Conservation (phyloP, 2,329 filamentous ascomycete genomes). For the Fonsecaea monophora region DNA sequence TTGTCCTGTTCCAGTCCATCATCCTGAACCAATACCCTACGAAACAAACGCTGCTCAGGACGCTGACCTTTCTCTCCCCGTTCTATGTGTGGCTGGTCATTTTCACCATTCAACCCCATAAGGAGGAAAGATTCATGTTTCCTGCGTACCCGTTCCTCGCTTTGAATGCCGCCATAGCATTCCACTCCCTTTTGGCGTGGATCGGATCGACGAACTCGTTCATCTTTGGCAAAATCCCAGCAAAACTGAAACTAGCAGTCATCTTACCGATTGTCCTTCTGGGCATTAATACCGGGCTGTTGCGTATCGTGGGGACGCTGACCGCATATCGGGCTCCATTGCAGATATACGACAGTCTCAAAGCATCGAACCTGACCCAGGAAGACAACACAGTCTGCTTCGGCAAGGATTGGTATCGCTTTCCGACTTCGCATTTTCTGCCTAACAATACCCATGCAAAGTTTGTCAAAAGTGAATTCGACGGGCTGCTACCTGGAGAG, state of each 20-base stretch:
- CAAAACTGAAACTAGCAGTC: slow-evolving; percentile 70
- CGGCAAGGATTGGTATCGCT: slow-evolving; percentile 98
- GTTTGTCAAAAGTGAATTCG: slow-evolving; percentile 89
- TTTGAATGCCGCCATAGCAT: slow-evolving; percentile 82
- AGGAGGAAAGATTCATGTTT: slow-evolving; percentile 99
- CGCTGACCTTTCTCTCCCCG: slow-evolving; percentile 77
- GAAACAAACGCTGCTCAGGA: slow-evolving; percentile 74
- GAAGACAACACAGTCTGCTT: slow-evolving; percentile 79
- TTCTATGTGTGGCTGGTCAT: slow-evolving; percentile 96
- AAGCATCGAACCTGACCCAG: slow-evolving; percentile 59
- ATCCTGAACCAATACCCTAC: slow-evolving; percentile 64
- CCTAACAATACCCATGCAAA: slow-evolving; percentile 83
- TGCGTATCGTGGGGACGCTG: slow-evolving; percentile 77
- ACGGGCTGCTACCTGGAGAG: slow-evolving; percentile 85
- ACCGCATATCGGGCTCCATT: slow-evolving; percentile 86
- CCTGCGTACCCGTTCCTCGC: slow-evolving; percentile 90
- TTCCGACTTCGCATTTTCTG: slow-evolving; percentile 90
- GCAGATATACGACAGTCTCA: slow-evolving; percentile 60
- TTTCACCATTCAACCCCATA: slow-evolving; percentile 92
- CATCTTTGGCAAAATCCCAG: slow-evolving; percentile 74
- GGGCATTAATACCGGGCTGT: slow-evolving; percentile 69
- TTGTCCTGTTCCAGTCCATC: slow-evolving; percentile 76
- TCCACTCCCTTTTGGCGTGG: slow-evolving; percentile 79
- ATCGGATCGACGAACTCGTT: slow-evolving; percentile 74
- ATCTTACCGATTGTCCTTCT: slow-evolving; percentile 58